These are phyloP conservation scores for Tetrapisispora taiwanensis DNA, from an alignment of 805 yeast species.

Conservation along the genomic window DNA sequence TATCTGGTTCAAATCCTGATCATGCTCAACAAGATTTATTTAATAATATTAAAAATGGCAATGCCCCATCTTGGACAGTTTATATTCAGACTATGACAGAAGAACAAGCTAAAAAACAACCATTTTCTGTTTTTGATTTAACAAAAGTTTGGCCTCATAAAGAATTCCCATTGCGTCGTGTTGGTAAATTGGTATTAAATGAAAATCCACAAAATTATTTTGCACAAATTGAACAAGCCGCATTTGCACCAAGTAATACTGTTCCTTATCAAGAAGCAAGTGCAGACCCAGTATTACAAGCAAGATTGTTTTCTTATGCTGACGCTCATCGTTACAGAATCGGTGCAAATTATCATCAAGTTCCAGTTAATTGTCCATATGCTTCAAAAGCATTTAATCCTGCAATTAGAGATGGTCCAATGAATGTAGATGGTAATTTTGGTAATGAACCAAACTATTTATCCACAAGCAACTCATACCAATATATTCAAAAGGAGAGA, in stretches of 20 bases:
- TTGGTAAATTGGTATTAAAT: conserved; percentile 70
- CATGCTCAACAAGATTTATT: conserved; percentile 71
- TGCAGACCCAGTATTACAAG: conserved; percentile 76
- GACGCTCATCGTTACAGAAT: conserved; percentile 81
- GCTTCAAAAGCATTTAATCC: conserved; percentile 51
- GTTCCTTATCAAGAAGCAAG: conserved; percentile 76
- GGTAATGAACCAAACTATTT: conserved; percentile 72
- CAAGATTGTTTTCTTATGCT: conserved; percentile 72
- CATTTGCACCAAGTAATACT: conserved; percentile 78
- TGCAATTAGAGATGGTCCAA: conserved; percentile 73
- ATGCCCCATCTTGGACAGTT: conserved; percentile 74
- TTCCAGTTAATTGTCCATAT: conserved; percentile 84
- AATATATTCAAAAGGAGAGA: conserved; percentile 20
- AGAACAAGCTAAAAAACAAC: conserved; percentile 62
- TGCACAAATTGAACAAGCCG: conserved; percentile 81
- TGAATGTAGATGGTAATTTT: conserved; percentile 59
- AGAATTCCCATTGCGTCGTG: conserved; percentile 76
- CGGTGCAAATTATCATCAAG: conserved; percentile 63
- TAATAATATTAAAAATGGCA: conserved; percentile 67
- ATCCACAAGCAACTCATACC: conserved; percentile 36
- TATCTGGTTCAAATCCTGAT: conserved; percentile 75
- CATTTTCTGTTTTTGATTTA: conserved; percentile 79
- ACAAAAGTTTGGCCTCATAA: conserved; percentile 90
- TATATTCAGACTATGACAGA: conserved; percentile 81
- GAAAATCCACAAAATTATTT: conserved; percentile 81